These are phyloP conservation scores for Raddia distichophylla DNA, from an alignment of 176 grass and related monocot species.

Conservation along the genomic window DNA sequence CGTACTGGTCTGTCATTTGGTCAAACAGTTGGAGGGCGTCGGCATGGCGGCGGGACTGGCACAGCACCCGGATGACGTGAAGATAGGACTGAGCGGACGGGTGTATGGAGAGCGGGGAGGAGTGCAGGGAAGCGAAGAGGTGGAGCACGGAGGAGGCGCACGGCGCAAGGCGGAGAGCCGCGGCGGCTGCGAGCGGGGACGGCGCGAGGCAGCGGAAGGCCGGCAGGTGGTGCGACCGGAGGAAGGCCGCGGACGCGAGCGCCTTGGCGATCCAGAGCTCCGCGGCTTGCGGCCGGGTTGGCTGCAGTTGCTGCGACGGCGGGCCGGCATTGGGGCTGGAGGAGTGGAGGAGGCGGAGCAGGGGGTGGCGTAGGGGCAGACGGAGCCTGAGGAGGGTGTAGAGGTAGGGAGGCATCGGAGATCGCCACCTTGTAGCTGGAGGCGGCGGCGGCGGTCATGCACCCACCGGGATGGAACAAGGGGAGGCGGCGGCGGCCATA, in stretches of 20 bases:
- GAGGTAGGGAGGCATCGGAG: constrained; percentile 37
- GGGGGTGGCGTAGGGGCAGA: constrained; percentile 35
- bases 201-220: constrained; percentile 34
- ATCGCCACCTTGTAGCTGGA: neutral
- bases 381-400: constrained; percentile 17
- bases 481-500: no score
- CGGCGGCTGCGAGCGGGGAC: constrained; percentile 27
- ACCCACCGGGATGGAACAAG: neutral
- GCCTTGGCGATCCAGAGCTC: constrained; percentile 92
- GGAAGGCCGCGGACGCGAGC: constrained; percentile 17
- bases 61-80: constrained; percentile 51
- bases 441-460: constrained; percentile 41
- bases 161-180: constrained; percentile 37
- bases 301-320: constrained; percentile 21
- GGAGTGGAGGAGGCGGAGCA: constrained; percentile 39
- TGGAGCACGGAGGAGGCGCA: constrained; percentile 42
- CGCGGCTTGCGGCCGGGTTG: neutral
- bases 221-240: constrained; percentile 33
- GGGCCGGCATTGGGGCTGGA: constrained; percentile 24
- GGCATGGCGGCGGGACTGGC: constrained; percentile 46
- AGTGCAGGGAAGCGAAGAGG: constrained; percentile 50
- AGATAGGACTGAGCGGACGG: constrained; percentile 48
- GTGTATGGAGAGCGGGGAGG: constrained; percentile 37
- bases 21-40: constrained; percentile 82
- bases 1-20: constrained; percentile 58